phyloP scores from a whole-genome alignment of 176 grass and related monocot species.

The Urochloa ruziziensis region DNA sequence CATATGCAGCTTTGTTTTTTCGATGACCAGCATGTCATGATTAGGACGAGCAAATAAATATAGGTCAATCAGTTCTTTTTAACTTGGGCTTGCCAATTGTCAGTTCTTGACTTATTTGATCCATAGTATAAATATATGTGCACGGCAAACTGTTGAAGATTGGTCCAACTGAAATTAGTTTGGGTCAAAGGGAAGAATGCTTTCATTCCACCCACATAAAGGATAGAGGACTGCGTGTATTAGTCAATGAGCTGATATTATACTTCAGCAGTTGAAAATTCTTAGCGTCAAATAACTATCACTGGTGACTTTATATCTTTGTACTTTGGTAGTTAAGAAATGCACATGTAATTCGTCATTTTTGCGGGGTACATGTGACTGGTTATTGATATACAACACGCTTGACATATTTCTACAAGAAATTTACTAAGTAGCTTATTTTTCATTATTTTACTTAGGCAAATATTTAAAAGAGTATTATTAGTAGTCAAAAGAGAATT shows the following conservation, averaged over 20 bases:
- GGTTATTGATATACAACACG: too few relatives aligned
- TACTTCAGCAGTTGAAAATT: neutral
- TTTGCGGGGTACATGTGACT: too few relatives aligned
- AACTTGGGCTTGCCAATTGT: slow-evolving; percentile 27
- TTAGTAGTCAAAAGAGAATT: neutral
- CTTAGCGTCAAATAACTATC: neutral
- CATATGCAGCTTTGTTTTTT: slow-evolving; percentile 4
- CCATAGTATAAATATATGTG: neutral
- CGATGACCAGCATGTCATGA: slow-evolving; percentile 24
- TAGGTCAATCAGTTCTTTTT: neutral
- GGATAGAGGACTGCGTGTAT: neutral
- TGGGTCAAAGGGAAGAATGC: slow-evolving; percentile 5
- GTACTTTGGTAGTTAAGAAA: neutral
- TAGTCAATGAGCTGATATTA: neutral
- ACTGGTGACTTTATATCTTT: neutral
- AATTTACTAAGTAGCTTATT: neutral
- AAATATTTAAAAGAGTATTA: neutral
- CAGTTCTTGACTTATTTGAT: slow-evolving; percentile 14
- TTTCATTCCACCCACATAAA: neutral
- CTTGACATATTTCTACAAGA: neutral
- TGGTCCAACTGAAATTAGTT: slow-evolving; percentile 9
- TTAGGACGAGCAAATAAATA: neutral
- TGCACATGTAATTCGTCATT: neutral
- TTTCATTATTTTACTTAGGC: neutral
- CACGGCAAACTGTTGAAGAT: neutral